These are phyloP conservation scores for Fistulinella prunicolor DNA, from an alignment of 768 basidiomycete genomes.

Conservation along the genomic window DNA sequence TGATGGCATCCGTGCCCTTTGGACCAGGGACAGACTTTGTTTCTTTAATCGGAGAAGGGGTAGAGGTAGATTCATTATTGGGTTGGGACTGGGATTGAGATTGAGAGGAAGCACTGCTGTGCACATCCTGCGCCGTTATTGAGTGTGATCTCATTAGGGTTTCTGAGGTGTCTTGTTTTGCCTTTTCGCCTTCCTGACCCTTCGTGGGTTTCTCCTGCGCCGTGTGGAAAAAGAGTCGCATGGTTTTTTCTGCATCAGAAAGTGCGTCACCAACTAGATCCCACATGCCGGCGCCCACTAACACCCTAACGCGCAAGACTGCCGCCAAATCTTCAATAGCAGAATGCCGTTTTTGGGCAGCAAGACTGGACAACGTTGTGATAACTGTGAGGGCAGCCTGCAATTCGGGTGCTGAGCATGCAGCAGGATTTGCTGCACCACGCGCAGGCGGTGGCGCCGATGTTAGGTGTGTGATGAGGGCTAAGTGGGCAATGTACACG, in stretches of 20 bases:
- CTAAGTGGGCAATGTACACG: slow-evolving; percentile 54
- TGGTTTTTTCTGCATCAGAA: slow-evolving; percentile 44
- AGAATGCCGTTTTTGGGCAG: slow-evolving; percentile 34
- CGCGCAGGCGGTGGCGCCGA: slow-evolving; percentile 12
- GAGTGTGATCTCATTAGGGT: slow-evolving; percentile 29
- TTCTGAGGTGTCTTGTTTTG: slow-evolving; percentile 11
- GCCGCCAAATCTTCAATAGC: slow-evolving; percentile 48
- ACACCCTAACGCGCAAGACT: slow-evolving; percentile 55
- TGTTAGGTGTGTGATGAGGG: slow-evolving; percentile 47
- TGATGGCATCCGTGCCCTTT: slow-evolving; percentile 31
- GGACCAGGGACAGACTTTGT: slow-evolving; percentile 7
- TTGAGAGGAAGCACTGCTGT: slow-evolving; percentile 20
- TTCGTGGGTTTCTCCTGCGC: slow-evolving; percentile 6
- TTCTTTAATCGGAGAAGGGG: slow-evolving; percentile 4
- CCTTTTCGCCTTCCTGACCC: slow-evolving; percentile 2
- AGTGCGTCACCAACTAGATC: slow-evolving; percentile 48
- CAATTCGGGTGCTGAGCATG: slow-evolving; percentile 16
- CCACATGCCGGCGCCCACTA: slow-evolving; percentile 57
- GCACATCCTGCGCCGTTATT: slow-evolving; percentile 29
- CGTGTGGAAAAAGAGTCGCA: slow-evolving; percentile 39
- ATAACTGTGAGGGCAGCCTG: slow-evolving; percentile 34
- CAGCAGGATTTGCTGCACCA: background rate
- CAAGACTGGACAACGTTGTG: slow-evolving; percentile 31
- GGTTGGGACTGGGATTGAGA: slow-evolving; percentile 23
- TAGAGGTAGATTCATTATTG: background rate